Conservation (phyloP, 495 filamentous ascomycete species). For the Tricharina praecox region DNA sequence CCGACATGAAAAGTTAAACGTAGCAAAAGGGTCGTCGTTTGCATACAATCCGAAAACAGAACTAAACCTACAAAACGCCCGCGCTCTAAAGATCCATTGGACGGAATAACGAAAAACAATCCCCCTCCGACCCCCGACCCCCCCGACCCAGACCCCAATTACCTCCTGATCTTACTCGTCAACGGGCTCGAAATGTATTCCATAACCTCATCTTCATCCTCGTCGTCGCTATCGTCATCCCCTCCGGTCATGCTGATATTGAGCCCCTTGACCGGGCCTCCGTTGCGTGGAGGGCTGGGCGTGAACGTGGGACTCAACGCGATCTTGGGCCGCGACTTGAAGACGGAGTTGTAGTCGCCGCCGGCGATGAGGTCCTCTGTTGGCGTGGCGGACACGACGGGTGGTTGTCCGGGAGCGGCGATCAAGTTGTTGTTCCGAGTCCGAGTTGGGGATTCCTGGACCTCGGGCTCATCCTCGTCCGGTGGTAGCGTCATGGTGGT, state of each 20-base stretch:
- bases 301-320: constrained; percentile 24
- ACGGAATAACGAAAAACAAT: too few relatives aligned
- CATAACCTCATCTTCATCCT: constrained; percentile 4
- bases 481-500: not conserved
- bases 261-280: not conserved
- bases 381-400: constrained; percentile 8
- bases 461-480: too few relatives aligned
- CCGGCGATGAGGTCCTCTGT: constrained; percentile 24
- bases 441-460: too few relatives aligned
- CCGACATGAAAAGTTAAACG: too few relatives aligned
- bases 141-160: not conserved
- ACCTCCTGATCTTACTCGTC: not conserved
- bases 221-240: constrained; percentile 2
- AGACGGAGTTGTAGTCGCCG: constrained; percentile 25
- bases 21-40: too few relatives aligned
- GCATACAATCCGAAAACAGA: too few relatives aligned
- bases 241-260: not conserved
- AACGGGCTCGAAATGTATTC: not conserved
- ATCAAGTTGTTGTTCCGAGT: too few relatives aligned
- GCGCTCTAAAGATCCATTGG: too few relatives aligned
- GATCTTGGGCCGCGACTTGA: constrained; percentile 25
- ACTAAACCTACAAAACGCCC: too few relatives aligned
- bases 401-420: too few relatives aligned
- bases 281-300: not conserved
- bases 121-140: too few relatives aligned